These are phyloP conservation scores for Grammothele lineata DNA, from an alignment of 768 basidiomycete species.

Conservation along the genomic window DNA sequence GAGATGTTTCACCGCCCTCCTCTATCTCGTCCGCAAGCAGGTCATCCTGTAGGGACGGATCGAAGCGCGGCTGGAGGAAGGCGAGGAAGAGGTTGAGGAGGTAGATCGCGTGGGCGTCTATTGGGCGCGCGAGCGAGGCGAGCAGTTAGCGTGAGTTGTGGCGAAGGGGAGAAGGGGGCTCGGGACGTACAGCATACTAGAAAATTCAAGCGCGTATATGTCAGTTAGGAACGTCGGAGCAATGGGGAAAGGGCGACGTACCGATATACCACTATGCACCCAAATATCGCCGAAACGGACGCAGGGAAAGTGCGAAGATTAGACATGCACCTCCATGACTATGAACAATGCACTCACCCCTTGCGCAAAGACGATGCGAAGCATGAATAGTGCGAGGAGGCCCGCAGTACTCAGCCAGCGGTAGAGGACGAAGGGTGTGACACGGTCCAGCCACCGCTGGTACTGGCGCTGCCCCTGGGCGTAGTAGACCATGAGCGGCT, in stretches of 20 bases:
- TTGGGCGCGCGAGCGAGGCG: constrained; percentile 7
- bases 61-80: constrained; percentile 97
- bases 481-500: constrained; percentile 31
- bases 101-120: constrained; percentile 92
- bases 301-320: not conserved
- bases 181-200: constrained; percentile 1
- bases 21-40: constrained; percentile 93
- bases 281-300: constrained; percentile 75
- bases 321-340: no score
- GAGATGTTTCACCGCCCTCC: constrained; percentile 67
- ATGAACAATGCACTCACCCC: constrained; percentile 74
- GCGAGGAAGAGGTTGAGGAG: constrained; percentile 94
- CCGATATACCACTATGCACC: constrained; percentile 89
- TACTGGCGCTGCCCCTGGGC: constrained; percentile 68
- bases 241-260: constrained; percentile 36
- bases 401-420: constrained; percentile 82
- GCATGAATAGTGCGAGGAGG: constrained; percentile 68
- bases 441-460: constrained; percentile 85
- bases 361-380: constrained; percentile 85
- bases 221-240: not conserved
- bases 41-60: constrained; percentile 93
- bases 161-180: no score
- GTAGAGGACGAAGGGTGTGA: constrained; percentile 86
- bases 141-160: not conserved
- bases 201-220: not conserved